Percentiles rank a stretch among this genome's conserved stretches.
phyloP scores from a whole-genome alignment of 176 grass and related monocot species.

The Aegilops longissima region DNA sequence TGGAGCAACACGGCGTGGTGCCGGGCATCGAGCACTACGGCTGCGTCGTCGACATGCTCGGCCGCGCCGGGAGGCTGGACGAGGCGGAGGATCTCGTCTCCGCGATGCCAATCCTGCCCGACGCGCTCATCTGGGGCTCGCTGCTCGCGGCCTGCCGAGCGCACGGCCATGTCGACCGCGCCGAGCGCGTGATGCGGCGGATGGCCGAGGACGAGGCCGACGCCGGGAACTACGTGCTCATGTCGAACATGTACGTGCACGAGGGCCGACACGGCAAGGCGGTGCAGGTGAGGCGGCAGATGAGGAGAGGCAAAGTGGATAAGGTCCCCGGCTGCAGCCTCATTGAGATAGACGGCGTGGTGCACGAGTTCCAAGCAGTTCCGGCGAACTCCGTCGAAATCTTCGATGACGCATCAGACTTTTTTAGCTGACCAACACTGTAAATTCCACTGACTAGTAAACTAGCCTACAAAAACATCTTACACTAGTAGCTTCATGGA shows the following conservation, averaged over 20 bases:
- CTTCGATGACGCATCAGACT: background rate
- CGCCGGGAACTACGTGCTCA: slow-evolving; percentile 56
- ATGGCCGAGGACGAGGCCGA: background rate
- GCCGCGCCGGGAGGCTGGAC: slow-evolving; percentile 51
- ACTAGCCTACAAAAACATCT: no score
- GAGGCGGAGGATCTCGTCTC: slow-evolving; percentile 46
- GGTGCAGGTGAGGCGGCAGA: slow-evolving; percentile 43
- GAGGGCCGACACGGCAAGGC: slow-evolving; percentile 27
- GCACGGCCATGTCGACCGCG: slow-evolving; percentile 42
- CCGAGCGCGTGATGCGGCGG: slow-evolving; percentile 40
- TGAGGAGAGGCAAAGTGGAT: slow-evolving; percentile 47
- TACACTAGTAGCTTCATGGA: background rate
- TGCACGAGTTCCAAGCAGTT: slow-evolving; percentile 64
- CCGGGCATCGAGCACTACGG: slow-evolving; percentile 74
- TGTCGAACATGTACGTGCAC: slow-evolving; percentile 68
- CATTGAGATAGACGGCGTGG: slow-evolving; percentile 78
- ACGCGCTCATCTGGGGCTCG: slow-evolving; percentile 58
- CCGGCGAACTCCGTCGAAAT: slow-evolving; percentile 6
- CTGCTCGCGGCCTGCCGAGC: slow-evolving; percentile 63
- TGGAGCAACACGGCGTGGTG: background rate
- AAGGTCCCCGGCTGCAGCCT: slow-evolving; percentile 63
- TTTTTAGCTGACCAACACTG: background rate
- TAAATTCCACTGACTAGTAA: background rate
- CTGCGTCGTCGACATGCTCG: slow-evolving; percentile 76
- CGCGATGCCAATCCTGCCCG: slow-evolving; percentile 55